Evolutionary conservation across 352 stramenopile genomes (phyloP).

Genomic region (Elongisporangium prolatum): DNA sequence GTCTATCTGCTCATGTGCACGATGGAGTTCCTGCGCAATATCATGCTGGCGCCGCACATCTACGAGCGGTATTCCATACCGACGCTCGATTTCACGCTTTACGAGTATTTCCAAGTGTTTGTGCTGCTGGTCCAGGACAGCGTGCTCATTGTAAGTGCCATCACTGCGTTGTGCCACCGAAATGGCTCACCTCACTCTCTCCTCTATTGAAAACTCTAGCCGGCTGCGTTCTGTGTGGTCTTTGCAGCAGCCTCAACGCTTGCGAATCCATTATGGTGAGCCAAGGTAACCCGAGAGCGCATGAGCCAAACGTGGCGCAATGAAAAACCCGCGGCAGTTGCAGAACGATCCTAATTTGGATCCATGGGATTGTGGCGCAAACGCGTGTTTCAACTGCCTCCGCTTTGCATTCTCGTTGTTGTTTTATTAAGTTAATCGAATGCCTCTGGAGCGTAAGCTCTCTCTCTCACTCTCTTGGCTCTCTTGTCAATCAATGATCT

Average conservation of each 20-base stretch:
- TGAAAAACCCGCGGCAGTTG: neutral
- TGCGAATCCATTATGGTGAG: slow-evolving; percentile 61
- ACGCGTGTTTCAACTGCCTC: too few relatives aligned
- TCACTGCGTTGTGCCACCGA: neutral
- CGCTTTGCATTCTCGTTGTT: neutral
- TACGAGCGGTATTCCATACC: slow-evolving; percentile 59
- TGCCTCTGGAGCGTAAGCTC: neutral
- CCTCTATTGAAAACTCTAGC: slow-evolving; percentile 23
- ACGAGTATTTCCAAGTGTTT: slow-evolving; percentile 72
- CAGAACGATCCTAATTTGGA: neutral
- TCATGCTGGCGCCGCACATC: slow-evolving; percentile 58
- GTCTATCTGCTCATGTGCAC: slow-evolving; percentile 71
- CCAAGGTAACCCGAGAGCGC: neutral
- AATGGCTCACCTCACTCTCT: neutral
- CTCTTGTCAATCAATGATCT: too few relatives aligned
- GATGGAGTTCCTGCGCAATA: slow-evolving; percentile 66
- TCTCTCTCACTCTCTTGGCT: too few relatives aligned
- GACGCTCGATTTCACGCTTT: slow-evolving; percentile 50
- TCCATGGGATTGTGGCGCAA: neutral
- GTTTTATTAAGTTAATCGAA: slow-evolving; percentile 1
- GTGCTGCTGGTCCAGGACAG: slow-evolving; percentile 59
- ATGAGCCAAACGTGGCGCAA: neutral
- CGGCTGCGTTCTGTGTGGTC: slow-evolving; percentile 59
- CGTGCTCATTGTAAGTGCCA: slow-evolving; percentile 57
- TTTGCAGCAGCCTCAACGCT: slow-evolving; percentile 53